phyloP scores from a whole-genome alignment of 2,329 filamentous ascomycete genomes.

The Cucurbitaria berberidis region DNA sequence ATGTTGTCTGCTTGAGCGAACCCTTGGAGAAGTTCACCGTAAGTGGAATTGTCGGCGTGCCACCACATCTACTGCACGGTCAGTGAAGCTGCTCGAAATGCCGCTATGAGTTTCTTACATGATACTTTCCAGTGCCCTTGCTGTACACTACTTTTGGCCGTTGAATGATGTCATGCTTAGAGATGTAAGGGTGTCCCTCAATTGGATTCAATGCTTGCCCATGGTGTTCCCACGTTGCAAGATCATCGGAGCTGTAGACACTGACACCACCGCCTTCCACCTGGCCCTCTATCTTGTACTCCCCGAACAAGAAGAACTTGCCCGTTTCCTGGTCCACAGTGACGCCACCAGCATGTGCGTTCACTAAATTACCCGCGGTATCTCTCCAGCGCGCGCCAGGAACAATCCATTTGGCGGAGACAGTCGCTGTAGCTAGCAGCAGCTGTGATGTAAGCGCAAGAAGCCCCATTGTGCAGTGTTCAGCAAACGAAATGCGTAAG shows the following conservation, averaged over 20 bases:
- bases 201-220: slow-evolving; percentile 63
- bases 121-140: slow-evolving; percentile 60
- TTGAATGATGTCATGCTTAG: slow-evolving; percentile 64
- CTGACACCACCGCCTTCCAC: slow-evolving; percentile 66
- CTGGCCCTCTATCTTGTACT: slow-evolving; percentile 65
- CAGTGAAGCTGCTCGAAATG: neutral
- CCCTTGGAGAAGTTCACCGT: slow-evolving; percentile 63
- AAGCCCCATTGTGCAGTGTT: slow-evolving; percentile 22
- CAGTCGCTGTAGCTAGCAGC: slow-evolving; percentile 28
- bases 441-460: slow-evolving; percentile 25
- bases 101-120: slow-evolving; percentile 49
- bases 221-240: slow-evolving; percentile 65
- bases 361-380: slow-evolving; percentile 65
- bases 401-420: slow-evolving; percentile 63
- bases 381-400: slow-evolving; percentile 67
- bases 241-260: slow-evolving; percentile 64
- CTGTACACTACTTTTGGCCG: slow-evolving; percentile 68
- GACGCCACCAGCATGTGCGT: slow-evolving; percentile 66
- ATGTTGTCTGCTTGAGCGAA: slow-evolving; percentile 61
- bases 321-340: slow-evolving; percentile 59
- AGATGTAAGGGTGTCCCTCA: slow-evolving; percentile 62
- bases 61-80: slow-evolving; percentile 58
- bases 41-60: slow-evolving; percentile 66
- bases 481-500: slow-evolving; percentile 3
- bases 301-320: slow-evolving; percentile 67